Conservation (phyloP, 305 asterid genomes). For the Plantago lanceolata region DNA sequence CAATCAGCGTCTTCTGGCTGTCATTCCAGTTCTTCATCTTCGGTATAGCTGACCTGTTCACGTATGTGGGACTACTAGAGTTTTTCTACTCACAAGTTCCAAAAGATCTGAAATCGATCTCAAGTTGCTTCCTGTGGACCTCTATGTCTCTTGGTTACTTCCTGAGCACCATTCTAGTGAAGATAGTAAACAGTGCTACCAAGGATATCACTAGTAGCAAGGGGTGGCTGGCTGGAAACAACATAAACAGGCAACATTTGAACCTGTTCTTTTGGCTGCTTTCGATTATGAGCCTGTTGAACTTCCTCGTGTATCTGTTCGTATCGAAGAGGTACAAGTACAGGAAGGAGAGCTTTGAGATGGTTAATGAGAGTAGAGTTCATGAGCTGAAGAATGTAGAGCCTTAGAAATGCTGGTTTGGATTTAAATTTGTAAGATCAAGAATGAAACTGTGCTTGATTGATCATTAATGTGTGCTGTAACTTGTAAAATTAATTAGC, state of each 20-base stretch:
- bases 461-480: background rate
- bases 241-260: slow-evolving; percentile 59
- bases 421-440: background rate
- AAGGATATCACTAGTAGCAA: slow-evolving; percentile 39
- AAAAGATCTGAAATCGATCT: slow-evolving; percentile 51
- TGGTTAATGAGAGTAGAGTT: slow-evolving; percentile 13
- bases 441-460: background rate
- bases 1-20: slow-evolving; percentile 73
- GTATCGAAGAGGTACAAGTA: slow-evolving; percentile 65
- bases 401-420: background rate
- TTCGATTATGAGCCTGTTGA: slow-evolving; percentile 37
- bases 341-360: slow-evolving; percentile 32
- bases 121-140: slow-evolving; percentile 69
- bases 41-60: slow-evolving; percentile 80
- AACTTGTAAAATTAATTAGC: too few relatives aligned
- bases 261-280: slow-evolving; percentile 65
- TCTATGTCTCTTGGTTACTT: slow-evolving; percentile 68
- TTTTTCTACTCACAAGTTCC: slow-evolving; percentile 75
- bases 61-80: slow-evolving; percentile 70
- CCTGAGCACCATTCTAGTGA: slow-evolving; percentile 59
- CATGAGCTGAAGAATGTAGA: slow-evolving; percentile 21
- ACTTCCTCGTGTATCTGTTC: slow-evolving; percentile 49
- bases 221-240: slow-evolving; percentile 74
- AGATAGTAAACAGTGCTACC: slow-evolving; percentile 54
- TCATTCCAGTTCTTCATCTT: slow-evolving; percentile 69